Conservation (phyloP, 2,329 filamentous ascomycete genomes). For the Trichophaea hybrida region DNA sequence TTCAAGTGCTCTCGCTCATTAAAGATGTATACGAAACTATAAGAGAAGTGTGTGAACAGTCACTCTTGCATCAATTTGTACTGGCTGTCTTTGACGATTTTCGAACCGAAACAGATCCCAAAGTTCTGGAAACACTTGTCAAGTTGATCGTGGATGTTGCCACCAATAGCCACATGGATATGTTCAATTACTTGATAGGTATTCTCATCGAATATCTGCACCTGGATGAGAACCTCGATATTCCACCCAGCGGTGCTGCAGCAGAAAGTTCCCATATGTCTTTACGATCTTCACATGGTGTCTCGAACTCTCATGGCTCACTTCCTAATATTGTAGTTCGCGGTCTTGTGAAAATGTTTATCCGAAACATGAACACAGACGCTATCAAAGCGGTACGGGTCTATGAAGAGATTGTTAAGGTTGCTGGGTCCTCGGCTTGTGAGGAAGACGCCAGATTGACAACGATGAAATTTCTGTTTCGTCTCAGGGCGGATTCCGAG, state of each 20-base stretch:
- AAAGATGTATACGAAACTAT: slow-evolving; percentile 38
- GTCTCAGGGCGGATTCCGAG: slow-evolving; percentile 68
- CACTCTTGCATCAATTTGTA: slow-evolving; percentile 45
- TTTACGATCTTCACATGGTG: neutral
- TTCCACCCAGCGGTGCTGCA: neutral
- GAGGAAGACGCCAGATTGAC: slow-evolving; percentile 57
- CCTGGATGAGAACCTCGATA: slow-evolving; percentile 7
- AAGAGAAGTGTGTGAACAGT: slow-evolving; percentile 43
- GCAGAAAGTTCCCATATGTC: slow-evolving; percentile 5
- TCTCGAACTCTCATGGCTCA: slow-evolving; percentile 31
- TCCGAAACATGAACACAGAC: slow-evolving; percentile 54
- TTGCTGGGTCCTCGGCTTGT: slow-evolving; percentile 45
- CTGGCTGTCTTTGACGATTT: slow-evolving; percentile 48
- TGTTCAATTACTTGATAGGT: slow-evolving; percentile 46
- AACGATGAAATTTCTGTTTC: slow-evolving; percentile 64
- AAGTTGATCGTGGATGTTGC: slow-evolving; percentile 51
- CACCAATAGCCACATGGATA: slow-evolving; percentile 41
- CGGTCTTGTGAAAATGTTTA: slow-evolving; percentile 62
- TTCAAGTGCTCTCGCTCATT: slow-evolving; percentile 47
- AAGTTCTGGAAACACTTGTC: slow-evolving; percentile 50
- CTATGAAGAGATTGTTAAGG: slow-evolving; percentile 49
- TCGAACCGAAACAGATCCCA: slow-evolving; percentile 47
- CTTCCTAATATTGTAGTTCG: slow-evolving; percentile 56
- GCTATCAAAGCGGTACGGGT: slow-evolving; percentile 48
- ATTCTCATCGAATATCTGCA: slow-evolving; percentile 31